Evolutionary conservation across 1,284 basidiomycete species (phyloP), one percentile per base, ranked within the genome.

Genomic region (Ustilago bromivora): DNA sequence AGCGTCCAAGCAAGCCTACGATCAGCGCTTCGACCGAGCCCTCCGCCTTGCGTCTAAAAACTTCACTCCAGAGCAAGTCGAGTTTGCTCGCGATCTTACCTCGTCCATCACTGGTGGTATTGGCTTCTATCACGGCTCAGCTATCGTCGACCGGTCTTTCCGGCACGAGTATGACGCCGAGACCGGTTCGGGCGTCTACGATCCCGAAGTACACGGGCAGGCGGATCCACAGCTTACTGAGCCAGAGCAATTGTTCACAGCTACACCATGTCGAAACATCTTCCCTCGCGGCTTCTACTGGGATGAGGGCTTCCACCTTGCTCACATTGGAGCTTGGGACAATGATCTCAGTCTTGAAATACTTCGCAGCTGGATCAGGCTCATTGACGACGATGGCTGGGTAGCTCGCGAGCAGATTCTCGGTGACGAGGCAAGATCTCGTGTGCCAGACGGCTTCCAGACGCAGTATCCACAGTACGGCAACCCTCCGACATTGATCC

Each of bases 241-340:
- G 54, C 71, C 80, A 1, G 56, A 65, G 7, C 90, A 91, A 34
- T 88, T 98, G n/a, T 88, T 96, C 73, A 96, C 95, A 7, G 95
- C 94, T 0, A 98, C 95, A 0, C 95, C 95, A 1, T 95, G 94
- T 85, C 90, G 96, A 56, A 95, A 93, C 79, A 96, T 97, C 88
- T 98, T 98, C 89, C 95, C 95, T 2, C 90, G 95, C 85, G 95
- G 95, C 28, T 98, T 98, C 86, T 98, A 98, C 87, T 98, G 95
- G 94, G 95, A 98, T 84, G 95, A 98, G 87, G 95, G 95, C 2
- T 98, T 98, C 89, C 96, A 98, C 86, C 87, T 97, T 36, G 88
- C 94, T 47, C 92, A 95, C 79, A 93, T 98, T 53, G 94, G 94
- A 23, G 91, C 91, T 77, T 96, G 93, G 93, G 96, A 98, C 83